Evolutionary conservation across 2,329 filamentous ascomycete genomes (phyloP).

Genomic region (Colletotrichum siamense): DNA sequence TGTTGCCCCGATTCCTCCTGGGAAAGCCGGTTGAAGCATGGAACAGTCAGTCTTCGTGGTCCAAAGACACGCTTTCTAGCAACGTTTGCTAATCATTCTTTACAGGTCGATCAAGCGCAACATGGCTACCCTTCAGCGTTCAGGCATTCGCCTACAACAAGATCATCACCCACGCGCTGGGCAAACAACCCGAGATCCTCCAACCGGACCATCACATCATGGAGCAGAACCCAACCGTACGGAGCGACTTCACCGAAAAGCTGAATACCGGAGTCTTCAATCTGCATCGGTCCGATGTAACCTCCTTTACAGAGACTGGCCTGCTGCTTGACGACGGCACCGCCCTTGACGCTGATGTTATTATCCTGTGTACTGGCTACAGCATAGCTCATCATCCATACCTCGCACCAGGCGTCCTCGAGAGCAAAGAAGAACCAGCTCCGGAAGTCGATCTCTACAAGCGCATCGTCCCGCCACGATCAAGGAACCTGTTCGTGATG

Average conservation of each 20-base stretch:
- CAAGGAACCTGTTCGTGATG: constrained; percentile 37
- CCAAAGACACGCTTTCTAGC: background rate
- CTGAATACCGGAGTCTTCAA: constrained; percentile 34
- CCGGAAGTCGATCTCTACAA: constrained; percentile 36
- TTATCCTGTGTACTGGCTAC: constrained; percentile 58
- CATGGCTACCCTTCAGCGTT: constrained; percentile 30
- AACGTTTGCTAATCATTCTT: background rate
- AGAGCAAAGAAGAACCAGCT: constrained; percentile 22
- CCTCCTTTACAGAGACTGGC: constrained; percentile 27
- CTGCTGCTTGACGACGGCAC: constrained; percentile 49
- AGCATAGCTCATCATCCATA: constrained; percentile 25
- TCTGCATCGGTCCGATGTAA: constrained; percentile 35
- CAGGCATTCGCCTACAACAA: constrained; percentile 34
- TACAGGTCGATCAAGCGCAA: constrained; percentile 31
- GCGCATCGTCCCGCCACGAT: constrained; percentile 32
- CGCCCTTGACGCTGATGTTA: constrained; percentile 44
- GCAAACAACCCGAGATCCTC: constrained; percentile 34
- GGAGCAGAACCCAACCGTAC: constrained; percentile 37
- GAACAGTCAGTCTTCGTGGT: constrained; percentile 32
- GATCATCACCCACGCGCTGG: constrained; percentile 34
- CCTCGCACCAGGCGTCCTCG: constrained; percentile 29
- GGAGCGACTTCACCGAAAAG: constrained; percentile 35
- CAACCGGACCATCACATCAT: constrained; percentile 37
- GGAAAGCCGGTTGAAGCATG: constrained; percentile 39
- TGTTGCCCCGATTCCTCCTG: constrained; percentile 41